Evolutionary conservation across 1,284 basidiomycete species (phyloP).

Genomic region (Termitomyces sp.): DNA sequence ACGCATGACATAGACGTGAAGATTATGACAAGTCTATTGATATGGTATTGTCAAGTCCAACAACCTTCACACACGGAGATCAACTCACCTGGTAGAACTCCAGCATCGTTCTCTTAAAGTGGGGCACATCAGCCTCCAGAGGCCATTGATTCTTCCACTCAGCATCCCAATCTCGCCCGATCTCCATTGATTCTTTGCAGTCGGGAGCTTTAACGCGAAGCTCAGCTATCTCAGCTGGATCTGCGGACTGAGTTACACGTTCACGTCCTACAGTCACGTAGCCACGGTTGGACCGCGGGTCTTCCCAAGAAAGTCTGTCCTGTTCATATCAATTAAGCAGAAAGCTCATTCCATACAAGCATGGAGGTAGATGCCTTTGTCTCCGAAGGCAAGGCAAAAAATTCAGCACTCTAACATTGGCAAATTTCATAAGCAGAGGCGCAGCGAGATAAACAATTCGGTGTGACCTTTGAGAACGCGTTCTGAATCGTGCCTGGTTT

Average conservation of each 20-base stretch:
- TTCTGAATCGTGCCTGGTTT: slow-evolving; percentile 41
- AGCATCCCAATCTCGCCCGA: slow-evolving; percentile 74
- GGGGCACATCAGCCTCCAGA: slow-evolving; percentile 52
- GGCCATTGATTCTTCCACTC: slow-evolving; percentile 80
- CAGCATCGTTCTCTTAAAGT: slow-evolving; percentile 69
- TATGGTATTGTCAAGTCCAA: not conserved
- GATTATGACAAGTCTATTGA: slow-evolving; percentile 61
- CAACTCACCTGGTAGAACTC: slow-evolving; percentile 60
- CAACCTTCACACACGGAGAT: not conserved
- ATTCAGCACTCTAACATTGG: slow-evolving; percentile 55
- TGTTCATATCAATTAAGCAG: slow-evolving; percentile 20
- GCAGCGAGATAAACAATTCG: not conserved
- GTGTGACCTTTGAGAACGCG: slow-evolving; percentile 58
- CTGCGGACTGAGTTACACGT: slow-evolving; percentile 69
- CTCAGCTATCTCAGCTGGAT: slow-evolving; percentile 68
- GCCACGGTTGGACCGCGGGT: slow-evolving; percentile 78
- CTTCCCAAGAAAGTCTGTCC: slow-evolving; percentile 68
- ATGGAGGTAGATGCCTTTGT: slow-evolving; percentile 45
- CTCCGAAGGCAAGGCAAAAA: slow-evolving; percentile 64
- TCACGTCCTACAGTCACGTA: slow-evolving; percentile 79
- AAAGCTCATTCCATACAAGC: not conserved
- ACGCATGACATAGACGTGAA: slow-evolving; percentile 73
- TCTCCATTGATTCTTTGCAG: slow-evolving; percentile 82
- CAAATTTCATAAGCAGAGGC: not conserved
- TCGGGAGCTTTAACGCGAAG: slow-evolving; percentile 72